Conservation (phyloP, 345 rosid genomes). For the Microcos paniculata region DNA sequence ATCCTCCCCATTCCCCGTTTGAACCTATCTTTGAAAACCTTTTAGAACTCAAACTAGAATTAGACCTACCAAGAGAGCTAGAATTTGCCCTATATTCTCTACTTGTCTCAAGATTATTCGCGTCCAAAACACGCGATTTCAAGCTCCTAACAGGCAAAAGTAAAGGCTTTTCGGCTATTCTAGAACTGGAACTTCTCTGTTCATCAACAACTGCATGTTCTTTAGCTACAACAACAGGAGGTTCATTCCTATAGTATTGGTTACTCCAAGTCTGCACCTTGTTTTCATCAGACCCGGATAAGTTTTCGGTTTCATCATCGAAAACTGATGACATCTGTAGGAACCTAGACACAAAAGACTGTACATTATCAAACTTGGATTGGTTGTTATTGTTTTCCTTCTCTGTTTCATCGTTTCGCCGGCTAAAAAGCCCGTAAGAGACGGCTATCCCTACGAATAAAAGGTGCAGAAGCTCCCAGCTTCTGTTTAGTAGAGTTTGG, state of each 20-base stretch:
- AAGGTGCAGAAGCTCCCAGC: constrained; percentile 94
- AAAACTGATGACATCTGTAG: constrained; percentile 90
- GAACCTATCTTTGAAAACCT: constrained; percentile 28
- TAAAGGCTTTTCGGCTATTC: constrained; percentile 61
- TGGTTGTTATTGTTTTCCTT: constrained; percentile 36
- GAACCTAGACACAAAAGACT: constrained; percentile 64
- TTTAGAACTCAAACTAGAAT: constrained; percentile 34
- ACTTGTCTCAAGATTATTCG: constrained; percentile 21
- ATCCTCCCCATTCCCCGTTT: constrained; percentile 26
- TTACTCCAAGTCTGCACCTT: constrained; percentile 78
- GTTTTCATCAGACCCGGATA: constrained; percentile 33
- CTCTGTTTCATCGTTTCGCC: constrained; percentile 50
- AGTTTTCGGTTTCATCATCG: constrained; percentile 56
- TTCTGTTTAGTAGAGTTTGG: constrained; percentile 55
- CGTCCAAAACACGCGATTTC: constrained; percentile 48
- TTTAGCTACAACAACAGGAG: constrained; percentile 49
- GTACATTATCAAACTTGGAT: constrained; percentile 52
- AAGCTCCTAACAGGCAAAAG: constrained; percentile 86
- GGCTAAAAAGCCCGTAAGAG: constrained; percentile 94
- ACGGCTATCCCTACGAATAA: constrained; percentile 92
- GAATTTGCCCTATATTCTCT: constrained; percentile 22
- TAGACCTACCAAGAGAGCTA: constrained; percentile 31
- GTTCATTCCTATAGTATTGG: constrained; percentile 59
- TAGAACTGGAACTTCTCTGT: constrained; percentile 33
- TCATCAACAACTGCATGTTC: constrained; percentile 40